phyloP scores from a whole-genome alignment of 352 stramenopile species.

The Halophytophthora batemanensis region DNA sequence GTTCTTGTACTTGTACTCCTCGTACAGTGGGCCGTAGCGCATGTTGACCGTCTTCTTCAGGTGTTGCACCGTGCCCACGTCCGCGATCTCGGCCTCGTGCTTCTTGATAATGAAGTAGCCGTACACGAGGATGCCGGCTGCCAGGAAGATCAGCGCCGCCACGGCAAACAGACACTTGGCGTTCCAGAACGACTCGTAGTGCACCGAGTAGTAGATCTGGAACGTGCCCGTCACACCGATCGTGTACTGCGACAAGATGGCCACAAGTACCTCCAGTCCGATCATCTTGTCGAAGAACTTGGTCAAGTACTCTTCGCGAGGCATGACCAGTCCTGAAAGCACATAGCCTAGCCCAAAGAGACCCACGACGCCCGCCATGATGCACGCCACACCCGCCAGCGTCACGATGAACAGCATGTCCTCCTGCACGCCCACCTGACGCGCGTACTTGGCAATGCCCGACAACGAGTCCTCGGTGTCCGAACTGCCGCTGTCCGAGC shows the following conservation, averaged over 20 bases:
- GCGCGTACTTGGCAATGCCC: conserved; percentile 73
- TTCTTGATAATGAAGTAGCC: conserved; percentile 68
- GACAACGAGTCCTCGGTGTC: conserved; percentile 15
- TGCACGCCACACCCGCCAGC: conserved; percentile 67
- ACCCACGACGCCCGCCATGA: conserved; percentile 62
- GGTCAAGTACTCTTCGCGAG: conserved; percentile 56
- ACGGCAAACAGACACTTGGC: conserved; percentile 66
- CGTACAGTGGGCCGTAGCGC: conserved; percentile 79
- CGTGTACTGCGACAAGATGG: conserved; percentile 83
- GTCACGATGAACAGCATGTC: conserved; percentile 84
- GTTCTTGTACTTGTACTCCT: conserved; percentile 88
- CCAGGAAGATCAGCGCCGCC: conserved; percentile 57
- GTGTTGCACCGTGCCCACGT: conserved; percentile 75
- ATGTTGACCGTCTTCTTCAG: conserved; percentile 82
- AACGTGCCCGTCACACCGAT: conserved; percentile 82
- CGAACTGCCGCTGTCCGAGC: conserved; percentile 14
- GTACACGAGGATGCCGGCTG: conserved; percentile 75
- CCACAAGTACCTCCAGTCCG: conserved; percentile 62
- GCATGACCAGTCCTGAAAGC: conserved; percentile 59
- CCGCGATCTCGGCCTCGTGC: conserved; percentile 69
- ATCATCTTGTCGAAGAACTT: conserved; percentile 89
- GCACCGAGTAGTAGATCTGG: conserved; percentile 78
- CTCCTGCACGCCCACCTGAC: conserved; percentile 65
- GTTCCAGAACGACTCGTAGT: conserved; percentile 49
- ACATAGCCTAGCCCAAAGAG: conserved; percentile 64